Percentiles rank a stretch among this genome's conserved stretches.
phyloP scores from a whole-genome alignment of 441 rosid species.

The Jatropha podagrica region DNA sequence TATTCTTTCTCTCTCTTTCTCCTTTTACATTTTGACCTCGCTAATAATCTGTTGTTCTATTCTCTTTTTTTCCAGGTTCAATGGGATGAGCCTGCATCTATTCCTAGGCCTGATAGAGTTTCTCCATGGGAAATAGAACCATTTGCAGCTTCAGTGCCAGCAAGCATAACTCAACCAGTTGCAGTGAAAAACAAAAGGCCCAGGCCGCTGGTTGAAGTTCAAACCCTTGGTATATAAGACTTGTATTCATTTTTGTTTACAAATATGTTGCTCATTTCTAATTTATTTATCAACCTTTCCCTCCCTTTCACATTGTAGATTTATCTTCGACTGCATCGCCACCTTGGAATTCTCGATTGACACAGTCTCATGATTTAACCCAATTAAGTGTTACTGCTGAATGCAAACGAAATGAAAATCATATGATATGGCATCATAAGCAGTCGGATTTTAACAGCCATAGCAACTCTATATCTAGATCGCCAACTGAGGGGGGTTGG shows the following conservation, averaged over 20 bases:
- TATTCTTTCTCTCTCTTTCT: background rate
- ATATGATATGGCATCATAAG: conserved; percentile 50
- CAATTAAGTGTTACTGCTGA: conserved; percentile 44
- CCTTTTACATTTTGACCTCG: background rate
- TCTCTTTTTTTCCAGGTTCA: conserved; percentile 50
- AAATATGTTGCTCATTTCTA: conserved; percentile 19
- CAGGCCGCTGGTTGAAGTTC: conserved; percentile 44
- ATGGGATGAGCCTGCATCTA: conserved; percentile 89
- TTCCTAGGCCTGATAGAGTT: conserved; percentile 83
- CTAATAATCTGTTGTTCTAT: conserved; percentile 19
- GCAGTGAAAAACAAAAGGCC: conserved; percentile 66
- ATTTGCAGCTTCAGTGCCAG: conserved; percentile 43
- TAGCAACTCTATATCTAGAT: conserved; percentile 37
- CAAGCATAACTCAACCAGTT: conserved; percentile 43
- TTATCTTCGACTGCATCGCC: conserved; percentile 41
- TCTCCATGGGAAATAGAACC: conserved; percentile 99
- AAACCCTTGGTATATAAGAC: conserved; percentile 40
- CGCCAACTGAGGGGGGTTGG: conserved; percentile 49
- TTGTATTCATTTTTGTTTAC: conserved; percentile 6
- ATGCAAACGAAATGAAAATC: conserved; percentile 49
- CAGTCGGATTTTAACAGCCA: conserved; percentile 39
- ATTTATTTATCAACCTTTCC: conserved; percentile 6
- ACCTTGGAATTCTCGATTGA: conserved; percentile 39
- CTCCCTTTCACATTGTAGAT: conserved; percentile 33
- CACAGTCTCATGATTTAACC: conserved; percentile 44